A percentile compares a stretch with the other conserved stretches of the same genome.
phyloP scores from a whole-genome alignment of 176 grass and related monocot genomes.

The Aechmea fasciata region DNA sequence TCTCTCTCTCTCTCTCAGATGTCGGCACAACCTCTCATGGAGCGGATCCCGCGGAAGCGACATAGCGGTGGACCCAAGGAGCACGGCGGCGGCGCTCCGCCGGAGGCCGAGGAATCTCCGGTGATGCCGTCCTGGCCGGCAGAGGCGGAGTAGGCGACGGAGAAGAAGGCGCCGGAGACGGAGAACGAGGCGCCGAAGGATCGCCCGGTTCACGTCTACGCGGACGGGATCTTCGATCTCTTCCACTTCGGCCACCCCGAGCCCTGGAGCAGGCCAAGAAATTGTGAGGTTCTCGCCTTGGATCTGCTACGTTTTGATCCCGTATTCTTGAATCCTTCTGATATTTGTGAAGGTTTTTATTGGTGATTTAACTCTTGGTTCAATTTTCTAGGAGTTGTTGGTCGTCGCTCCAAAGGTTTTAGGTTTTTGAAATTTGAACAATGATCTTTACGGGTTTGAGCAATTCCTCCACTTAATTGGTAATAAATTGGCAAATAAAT shows the following conservation, averaged over 20 bases:
- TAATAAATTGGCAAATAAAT: too few species aligned
- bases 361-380: too few species aligned
- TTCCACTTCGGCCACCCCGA: slow-evolving; percentile 96
- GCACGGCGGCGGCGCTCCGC: neutral
- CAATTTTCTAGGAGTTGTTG: too few species aligned
- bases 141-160: neutral
- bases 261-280: slow-evolving; percentile 96
- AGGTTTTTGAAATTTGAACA: too few species aligned
- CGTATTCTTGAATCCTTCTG: neutral
- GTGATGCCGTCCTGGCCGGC: neutral
- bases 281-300: slow-evolving; percentile 26
- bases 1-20: neutral
- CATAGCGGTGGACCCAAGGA: slow-evolving; percentile 14
- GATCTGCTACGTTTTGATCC: fast-evolving
- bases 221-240: slow-evolving; percentile 97
- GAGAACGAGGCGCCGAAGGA: neutral
- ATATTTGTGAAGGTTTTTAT: too few species aligned
- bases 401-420: too few species aligned
- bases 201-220: slow-evolving; percentile 70
- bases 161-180: neutral
- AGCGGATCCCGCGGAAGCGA: slow-evolving; percentile 61
- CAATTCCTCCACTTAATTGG: too few species aligned
- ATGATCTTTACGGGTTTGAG: slow-evolving; percentile 1
- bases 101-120: slow-evolving; percentile 1
- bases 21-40: slow-evolving; percentile 31